Base-by-base conservation (phyloP, 106 monocot species). In the Triglochin maritima region DNA sequence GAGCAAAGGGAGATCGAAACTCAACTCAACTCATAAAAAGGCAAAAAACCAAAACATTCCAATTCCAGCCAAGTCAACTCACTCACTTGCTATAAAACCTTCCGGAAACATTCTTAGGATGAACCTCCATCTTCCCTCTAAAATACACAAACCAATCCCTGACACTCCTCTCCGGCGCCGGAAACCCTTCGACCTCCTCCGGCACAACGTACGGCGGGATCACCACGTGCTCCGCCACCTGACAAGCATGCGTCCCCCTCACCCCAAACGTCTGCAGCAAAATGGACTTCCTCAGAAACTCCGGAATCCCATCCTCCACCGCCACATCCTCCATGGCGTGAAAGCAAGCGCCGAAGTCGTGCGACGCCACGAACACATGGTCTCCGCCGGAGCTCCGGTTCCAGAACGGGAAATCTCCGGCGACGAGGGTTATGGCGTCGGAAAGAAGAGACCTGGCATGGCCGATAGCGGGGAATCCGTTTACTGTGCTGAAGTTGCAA, bases 101-200 rank as follows among this genome's bases (percentile, higher is more conserved):
- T 68, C 96, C 96, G 57, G 83, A 86, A 70, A 96, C 69, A 82
- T 96, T 96, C 83, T 96, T 96, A n/a, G 91, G 96, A 44, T 96
- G 83, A 46, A 96, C 77, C 80, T 96, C 96, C 90, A 96, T 91
- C 74, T 96, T 96, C 29, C 96, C 96, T 2, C 91, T 77, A 76
- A 96, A 96, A 70, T 82, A 91, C 41, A 50, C 90, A 59, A 76
- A 96, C 71, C 91, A 88, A 60, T 91, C 84, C 47, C 96, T 75
- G 52, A 49, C 53, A 71, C 70, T 81, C 15, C 74, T 81, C 56
- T 74, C 44, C 57, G 87, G 78, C 45, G 49, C 14, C 7, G 66
- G 44, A 5, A 9, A 9, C 6, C 44, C 14, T 45, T 5, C 14
- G 11, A 75, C 52, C 9, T 53, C 29, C 29, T 75, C 79, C 46